Conservation (phyloP, 192 early-diverging fungal species). For the Geranomyces variabilis region DNA sequence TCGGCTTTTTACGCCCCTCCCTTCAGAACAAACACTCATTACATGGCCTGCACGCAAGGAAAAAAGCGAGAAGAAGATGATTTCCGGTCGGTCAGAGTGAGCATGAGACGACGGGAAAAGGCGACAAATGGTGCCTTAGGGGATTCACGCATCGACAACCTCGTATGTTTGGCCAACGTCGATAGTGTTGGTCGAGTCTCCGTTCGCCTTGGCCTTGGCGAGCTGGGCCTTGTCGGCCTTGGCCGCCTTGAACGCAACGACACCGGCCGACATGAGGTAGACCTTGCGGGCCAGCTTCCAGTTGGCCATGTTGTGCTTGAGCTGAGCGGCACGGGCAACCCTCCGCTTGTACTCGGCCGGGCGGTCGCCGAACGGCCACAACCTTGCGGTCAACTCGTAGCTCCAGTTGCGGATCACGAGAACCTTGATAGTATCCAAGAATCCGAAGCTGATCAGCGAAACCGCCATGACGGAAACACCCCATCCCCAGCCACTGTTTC, state of each 20-base stretch:
- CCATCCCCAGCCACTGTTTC: conserved; percentile 69
- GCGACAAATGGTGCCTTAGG: not conserved
- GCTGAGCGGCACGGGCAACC: conserved; percentile 6
- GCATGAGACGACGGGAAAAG: not conserved
- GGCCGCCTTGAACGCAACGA: conserved; percentile 30
- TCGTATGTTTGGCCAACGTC: conserved; percentile 17
- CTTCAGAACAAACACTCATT: not conserved
- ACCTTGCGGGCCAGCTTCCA: conserved; percentile 40
- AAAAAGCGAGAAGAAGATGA: too few relatives aligned
- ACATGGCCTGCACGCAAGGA: conserved; percentile 13
- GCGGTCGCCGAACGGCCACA: conserved; percentile 74
- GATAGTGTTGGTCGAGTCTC: conserved; percentile 30
- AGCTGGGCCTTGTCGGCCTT: not conserved
- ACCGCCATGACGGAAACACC: conserved; percentile 74
- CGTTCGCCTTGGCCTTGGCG: conserved; percentile 6
- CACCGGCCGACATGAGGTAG: conserved; percentile 29
- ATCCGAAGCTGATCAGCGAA: conserved; percentile 80
- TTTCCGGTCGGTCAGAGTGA: not conserved
- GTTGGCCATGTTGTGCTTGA: conserved; percentile 26
- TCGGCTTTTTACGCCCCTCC: too few relatives aligned
- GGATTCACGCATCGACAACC: conserved; percentile 1
- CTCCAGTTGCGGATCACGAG: conserved; percentile 80
- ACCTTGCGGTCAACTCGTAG: conserved; percentile 84
- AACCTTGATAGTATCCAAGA: conserved; percentile 94
- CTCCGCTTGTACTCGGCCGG: conserved; percentile 57